Evolutionary conservation across 2,329 filamentous ascomycete genomes (phyloP).

Genomic region (Tolypocladium inflatum): DNA sequence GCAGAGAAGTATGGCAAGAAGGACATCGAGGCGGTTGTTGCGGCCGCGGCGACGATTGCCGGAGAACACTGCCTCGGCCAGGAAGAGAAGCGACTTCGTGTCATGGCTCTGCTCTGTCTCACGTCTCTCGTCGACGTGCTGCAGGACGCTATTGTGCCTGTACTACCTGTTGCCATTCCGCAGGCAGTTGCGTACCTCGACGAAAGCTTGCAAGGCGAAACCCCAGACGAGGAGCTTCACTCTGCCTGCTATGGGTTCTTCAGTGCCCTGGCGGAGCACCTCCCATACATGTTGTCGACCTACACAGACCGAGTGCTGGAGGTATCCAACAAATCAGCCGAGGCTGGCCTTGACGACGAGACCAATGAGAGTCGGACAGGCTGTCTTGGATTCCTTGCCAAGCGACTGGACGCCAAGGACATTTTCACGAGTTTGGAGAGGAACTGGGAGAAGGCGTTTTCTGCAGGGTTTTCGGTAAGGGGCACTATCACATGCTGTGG

Average conservation of each 20-base stretch:
- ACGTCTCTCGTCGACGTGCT: conserved; percentile 84
- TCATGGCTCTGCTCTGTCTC: conserved; percentile 81
- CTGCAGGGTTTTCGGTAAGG: conserved; percentile 53
- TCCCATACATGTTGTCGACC: conserved; percentile 82
- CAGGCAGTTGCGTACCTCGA: conserved; percentile 63
- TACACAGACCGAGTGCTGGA: conserved; percentile 65
- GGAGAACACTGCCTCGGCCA: conserved; percentile 69
- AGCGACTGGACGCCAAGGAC: conserved; percentile 67
- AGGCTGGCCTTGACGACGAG: conserved; percentile 48
- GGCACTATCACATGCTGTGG: neutral
- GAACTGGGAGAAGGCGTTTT: conserved; percentile 59
- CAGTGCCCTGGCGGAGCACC: conserved; percentile 66
- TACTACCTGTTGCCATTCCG: conserved; percentile 68
- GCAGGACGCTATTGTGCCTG: conserved; percentile 73
- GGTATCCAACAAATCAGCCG: conserved; percentile 64
- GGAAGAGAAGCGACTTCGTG: conserved; percentile 59
- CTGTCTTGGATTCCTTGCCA: conserved; percentile 66
- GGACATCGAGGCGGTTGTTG: conserved; percentile 65
- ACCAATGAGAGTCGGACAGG: conserved; percentile 56
- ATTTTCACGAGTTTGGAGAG: conserved; percentile 63
- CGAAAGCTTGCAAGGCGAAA: conserved; percentile 44
- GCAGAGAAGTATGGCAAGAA: conserved; percentile 93
- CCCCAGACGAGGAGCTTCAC: conserved; percentile 56
- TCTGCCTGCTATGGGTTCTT: conserved; percentile 77
- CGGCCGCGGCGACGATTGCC: conserved; percentile 67